Conservation (phyloP, 176 grass and related monocot species). For the Miscanthus lutarioriparius region DNA sequence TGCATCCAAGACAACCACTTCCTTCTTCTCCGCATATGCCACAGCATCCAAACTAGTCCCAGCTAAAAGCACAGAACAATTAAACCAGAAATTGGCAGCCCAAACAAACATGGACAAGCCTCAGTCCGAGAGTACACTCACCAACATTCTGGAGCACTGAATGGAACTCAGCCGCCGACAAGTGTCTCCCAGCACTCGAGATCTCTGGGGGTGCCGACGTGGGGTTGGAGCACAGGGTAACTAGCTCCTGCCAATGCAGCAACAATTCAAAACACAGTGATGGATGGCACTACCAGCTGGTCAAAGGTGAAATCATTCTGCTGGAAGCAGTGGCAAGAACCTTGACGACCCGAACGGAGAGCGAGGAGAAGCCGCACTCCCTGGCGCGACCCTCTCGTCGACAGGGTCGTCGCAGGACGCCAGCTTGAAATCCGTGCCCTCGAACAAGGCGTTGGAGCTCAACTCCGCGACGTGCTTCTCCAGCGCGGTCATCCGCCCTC, state of each 20-base stretch:
- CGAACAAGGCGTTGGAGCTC: slow-evolving; percentile 62
- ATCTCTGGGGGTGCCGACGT: slow-evolving; percentile 44
- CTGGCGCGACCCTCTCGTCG: slow-evolving; percentile 55
- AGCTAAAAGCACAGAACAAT: background rate
- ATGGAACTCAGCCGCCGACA: slow-evolving; percentile 76
- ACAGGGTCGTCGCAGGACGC: slow-evolving; percentile 69
- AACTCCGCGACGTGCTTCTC: slow-evolving; percentile 82
- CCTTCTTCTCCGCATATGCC: slow-evolving; percentile 31
- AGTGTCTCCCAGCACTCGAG: slow-evolving; percentile 60
- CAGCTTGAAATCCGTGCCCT: slow-evolving; percentile 85
- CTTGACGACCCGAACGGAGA: slow-evolving; percentile 83
- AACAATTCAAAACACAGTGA: slow-evolving; percentile 15
- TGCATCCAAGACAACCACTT: slow-evolving; percentile 75
- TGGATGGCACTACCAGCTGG: background rate
- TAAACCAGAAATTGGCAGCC: background rate
- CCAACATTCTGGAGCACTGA: slow-evolving; percentile 61
- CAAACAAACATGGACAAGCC: background rate
- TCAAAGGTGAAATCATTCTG: background rate
- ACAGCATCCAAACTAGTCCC: slow-evolving; percentile 30
- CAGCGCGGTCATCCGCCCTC: slow-evolving; percentile 68
- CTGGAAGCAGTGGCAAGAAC: slow-evolving; percentile 14
- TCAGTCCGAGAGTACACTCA: slow-evolving; percentile 31
- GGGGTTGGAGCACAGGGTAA: slow-evolving; percentile 72
- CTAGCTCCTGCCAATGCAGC: slow-evolving; percentile 67
- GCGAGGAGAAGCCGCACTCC: slow-evolving; percentile 83